Base-by-base conservation (phyloP, 2,329 filamentous ascomycete species). In the Colletotrichum navitas region DNA sequence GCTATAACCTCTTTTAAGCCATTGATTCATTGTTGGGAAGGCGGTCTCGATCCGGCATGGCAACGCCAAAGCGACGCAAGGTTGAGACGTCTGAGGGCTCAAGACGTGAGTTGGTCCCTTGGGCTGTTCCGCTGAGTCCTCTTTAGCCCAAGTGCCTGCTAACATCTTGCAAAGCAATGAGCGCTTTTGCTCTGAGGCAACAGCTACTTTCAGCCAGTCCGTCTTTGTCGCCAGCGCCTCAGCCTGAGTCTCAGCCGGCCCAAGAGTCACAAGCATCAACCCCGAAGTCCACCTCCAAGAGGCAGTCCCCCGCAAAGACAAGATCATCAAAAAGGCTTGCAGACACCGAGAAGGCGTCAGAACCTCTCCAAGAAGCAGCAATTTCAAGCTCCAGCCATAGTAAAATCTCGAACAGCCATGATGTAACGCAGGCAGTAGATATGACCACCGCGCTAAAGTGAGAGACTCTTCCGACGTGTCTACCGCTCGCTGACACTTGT, bases 151-250 rank as follows among this genome's bases (percentile, higher is more conserved):
- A 29, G 3, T 14, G 32, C 18, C 32, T 5, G 29, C 60, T 76
- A 74, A 71, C 63, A 45, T 72, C 16, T 29, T 71, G 18, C 21
- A 60, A 62, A 83, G 80, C 77, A 24, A 79, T 84, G 79, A 85
- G 84, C 76, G 84, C 84, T 26, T 84, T 85, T 76, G 83, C 84
- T 29, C 77, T 84, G 45, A 79, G 84, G 3, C 81, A 81, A 66
- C 81, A 78, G 66, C 76, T 84, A 4, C 76, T 75, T 14, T 63
- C 65, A 43, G 65, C 54, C 10, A 69, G 69, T 21, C 60, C 69
- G 7, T 68, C 69, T 56, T 64, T 68, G 32, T 72, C 69, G 16
- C 65, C 69, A 39, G 65, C 59, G 24, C n/a, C 65, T n/a, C 59
- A 64, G 18, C 52, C 64, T 11, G 68, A 68, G 16, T 11, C 58